Percentiles rank a stretch among this genome's conserved stretches.
These are phyloP conservation scores for Aspergillus ostianus DNA, from an alignment of 495 filamentous ascomycete species.

Conservation along the genomic window DNA sequence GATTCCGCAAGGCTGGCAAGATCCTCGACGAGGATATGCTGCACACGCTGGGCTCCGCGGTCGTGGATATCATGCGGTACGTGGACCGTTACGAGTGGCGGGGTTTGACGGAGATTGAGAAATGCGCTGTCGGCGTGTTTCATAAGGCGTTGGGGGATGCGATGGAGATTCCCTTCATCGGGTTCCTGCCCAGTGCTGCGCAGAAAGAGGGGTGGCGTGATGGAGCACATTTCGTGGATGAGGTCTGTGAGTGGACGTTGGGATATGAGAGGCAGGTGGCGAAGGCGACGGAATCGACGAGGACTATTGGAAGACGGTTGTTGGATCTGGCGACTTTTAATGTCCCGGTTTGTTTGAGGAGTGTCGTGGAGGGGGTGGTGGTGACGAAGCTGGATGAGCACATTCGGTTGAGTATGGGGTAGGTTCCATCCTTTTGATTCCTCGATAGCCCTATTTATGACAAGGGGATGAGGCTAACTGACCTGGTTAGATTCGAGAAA, in stretches of 20 bases:
- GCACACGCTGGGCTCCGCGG: slow-evolving; percentile 43
- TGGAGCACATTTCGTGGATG: slow-evolving; percentile 52
- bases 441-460: neutral
- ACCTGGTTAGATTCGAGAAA: neutral
- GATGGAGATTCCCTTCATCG: slow-evolving; percentile 18
- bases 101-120: slow-evolving; percentile 32
- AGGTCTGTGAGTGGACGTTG: slow-evolving; percentile 46
- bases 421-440: neutral
- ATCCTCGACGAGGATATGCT: slow-evolving; percentile 38
- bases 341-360: neutral
- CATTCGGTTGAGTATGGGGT: slow-evolving; percentile 10
- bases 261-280: slow-evolving; percentile 39
- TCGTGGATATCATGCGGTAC: slow-evolving; percentile 39
- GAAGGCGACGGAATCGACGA: slow-evolving; percentile 6
- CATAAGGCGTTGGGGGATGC: slow-evolving; percentile 40
- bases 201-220: slow-evolving; percentile 40
- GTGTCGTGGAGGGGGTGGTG: slow-evolving; percentile 5
- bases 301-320: slow-evolving; percentile 2
- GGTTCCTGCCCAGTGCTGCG: slow-evolving; percentile 33
- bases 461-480: neutral
- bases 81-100: slow-evolving; percentile 44
- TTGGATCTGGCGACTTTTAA: slow-evolving; percentile 7
- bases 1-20: slow-evolving; percentile 46
- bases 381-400: slow-evolving; percentile 7
- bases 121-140: slow-evolving; percentile 37